Percentiles rank a stretch among this genome's conserved stretches.
phyloP scores from a whole-genome alignment of 2,329 filamentous ascomycete species.

The Elsinoe necatrix region DNA sequence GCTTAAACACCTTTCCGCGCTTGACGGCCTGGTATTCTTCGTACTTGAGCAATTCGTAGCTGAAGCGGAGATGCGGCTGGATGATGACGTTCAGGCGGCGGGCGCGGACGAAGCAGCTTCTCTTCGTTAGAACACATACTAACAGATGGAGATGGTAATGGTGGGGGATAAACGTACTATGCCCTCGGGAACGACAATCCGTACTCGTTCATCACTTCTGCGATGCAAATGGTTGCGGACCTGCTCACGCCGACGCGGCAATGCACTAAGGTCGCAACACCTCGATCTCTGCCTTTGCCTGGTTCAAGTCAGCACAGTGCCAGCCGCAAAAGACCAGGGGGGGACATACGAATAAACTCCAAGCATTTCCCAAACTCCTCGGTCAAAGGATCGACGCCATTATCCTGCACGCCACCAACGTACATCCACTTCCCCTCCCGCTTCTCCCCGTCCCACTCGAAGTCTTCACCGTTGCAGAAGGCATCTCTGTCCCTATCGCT shows the following conservation, averaged over 20 bases:
- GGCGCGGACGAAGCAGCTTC: conserved; percentile 79
- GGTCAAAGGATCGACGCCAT: conserved; percentile 86
- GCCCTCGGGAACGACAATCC: conserved; percentile 79
- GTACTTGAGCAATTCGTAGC: conserved; percentile 87
- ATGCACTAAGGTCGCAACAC: conserved; percentile 83
- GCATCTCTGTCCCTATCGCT: conserved; percentile 49
- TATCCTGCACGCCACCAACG: conserved; percentile 85
- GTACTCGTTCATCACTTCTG: conserved; percentile 86
- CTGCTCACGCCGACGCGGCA: conserved; percentile 93
- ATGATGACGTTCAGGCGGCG: conserved; percentile 94
- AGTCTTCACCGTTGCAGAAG: conserved; percentile 14
- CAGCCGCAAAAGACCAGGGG: background rate
- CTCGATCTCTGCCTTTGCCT: conserved; percentile 71
- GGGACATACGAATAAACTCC: conserved; percentile 75
- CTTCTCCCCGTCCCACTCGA: background rate
- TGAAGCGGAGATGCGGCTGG: conserved; percentile 89
- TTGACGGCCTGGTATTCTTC: conserved; percentile 66
- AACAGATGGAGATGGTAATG: background rate
- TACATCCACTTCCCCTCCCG: conserved; percentile 42
- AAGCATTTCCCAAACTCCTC: conserved; percentile 79
- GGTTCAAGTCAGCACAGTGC: conserved; percentile 19
- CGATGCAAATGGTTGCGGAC: conserved; percentile 95
- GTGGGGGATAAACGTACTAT: conserved; percentile 49
- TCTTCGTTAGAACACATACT: conserved; percentile 18
- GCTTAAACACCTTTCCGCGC: conserved; percentile 47